Evolutionary conservation across 2,329 filamentous ascomycete genomes (phyloP).

Genomic region (Fusarium clavum): DNA sequence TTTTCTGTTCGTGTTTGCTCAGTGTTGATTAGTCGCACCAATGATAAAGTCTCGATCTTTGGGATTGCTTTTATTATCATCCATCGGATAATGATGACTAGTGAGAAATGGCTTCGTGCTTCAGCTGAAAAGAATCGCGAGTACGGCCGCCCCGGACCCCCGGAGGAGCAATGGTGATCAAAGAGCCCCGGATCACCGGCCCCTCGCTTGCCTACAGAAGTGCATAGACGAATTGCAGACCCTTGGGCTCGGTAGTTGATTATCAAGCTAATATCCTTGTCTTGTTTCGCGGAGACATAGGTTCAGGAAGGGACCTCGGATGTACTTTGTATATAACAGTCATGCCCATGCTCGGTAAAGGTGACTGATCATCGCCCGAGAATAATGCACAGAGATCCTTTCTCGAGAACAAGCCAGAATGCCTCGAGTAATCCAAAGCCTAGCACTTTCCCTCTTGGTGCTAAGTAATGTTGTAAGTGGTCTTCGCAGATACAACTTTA

Average conservation of each 20-base stretch:
- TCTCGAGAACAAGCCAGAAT: neutral
- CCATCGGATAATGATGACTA: neutral
- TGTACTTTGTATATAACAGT: neutral
- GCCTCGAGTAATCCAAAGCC: neutral
- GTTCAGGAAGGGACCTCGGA: neutral
- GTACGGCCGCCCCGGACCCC: too few species aligned
- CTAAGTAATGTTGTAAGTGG: neutral
- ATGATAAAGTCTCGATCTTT: neutral
- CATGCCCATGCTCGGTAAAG: neutral
- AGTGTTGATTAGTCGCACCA: neutral
- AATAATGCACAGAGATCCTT: rapidly evolving
- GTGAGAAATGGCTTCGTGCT: rapidly evolving
- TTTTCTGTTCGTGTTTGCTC: neutral
- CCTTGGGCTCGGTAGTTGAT: neutral
- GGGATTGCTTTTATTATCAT: rapidly evolving
- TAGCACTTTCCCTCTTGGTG: neutral
- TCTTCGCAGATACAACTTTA: neutral
- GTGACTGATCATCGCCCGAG: neutral
- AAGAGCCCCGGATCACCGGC: neutral
- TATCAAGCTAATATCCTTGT: neutral
- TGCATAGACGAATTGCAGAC: neutral
- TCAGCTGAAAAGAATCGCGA: rapidly evolving
- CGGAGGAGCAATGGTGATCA: neutral
- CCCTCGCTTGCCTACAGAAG: neutral
- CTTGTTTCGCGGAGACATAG: neutral